Conservation (phyloP, 768 basidiomycete species). For the Tylopilus sp. region DNA sequence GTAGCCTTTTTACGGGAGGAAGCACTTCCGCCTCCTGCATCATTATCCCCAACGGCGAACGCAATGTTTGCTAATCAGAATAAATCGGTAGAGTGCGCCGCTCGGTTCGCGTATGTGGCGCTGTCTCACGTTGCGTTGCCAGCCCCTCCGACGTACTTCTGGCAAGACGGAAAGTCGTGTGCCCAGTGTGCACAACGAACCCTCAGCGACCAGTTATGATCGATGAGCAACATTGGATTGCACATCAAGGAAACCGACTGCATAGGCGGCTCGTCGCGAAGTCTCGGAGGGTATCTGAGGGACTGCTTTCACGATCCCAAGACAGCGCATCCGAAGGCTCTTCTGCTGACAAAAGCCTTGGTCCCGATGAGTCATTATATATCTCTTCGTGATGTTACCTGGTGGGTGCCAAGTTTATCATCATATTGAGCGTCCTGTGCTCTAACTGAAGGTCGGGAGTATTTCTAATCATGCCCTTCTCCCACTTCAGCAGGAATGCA, state of each 20-base stretch:
- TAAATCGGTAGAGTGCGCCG: slow-evolving; percentile 47
- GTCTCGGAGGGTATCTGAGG: slow-evolving; percentile 13
- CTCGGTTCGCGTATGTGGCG: slow-evolving; percentile 1
- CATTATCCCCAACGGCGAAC: slow-evolving; percentile 53
- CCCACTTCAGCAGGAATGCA: background rate
- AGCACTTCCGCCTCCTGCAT: slow-evolving; percentile 52
- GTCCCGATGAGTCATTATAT: slow-evolving; percentile 1
- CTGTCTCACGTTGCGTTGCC: slow-evolving; percentile 10
- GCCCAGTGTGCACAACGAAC: slow-evolving; percentile 60
- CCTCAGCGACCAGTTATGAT: slow-evolving; percentile 59
- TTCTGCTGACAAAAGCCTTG: slow-evolving; percentile 1
- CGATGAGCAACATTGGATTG: slow-evolving; percentile 52
- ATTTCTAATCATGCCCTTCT: background rate
- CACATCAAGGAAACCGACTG: slow-evolving; percentile 51
- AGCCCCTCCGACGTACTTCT: slow-evolving; percentile 58
- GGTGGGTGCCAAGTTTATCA: slow-evolving; percentile 13
- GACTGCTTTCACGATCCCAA: background rate
- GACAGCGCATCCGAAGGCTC: background rate
- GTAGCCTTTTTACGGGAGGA: slow-evolving; percentile 50
- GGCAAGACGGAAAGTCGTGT: slow-evolving; percentile 56
- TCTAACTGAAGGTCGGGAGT: no score
- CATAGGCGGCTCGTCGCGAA: slow-evolving; percentile 50
- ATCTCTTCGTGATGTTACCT: slow-evolving; percentile 6
- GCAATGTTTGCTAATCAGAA: slow-evolving; percentile 45
- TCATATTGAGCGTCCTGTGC: background rate